phyloP scores from a whole-genome alignment of 1,284 basidiomycete species.

The Ustilago sp. region DNA sequence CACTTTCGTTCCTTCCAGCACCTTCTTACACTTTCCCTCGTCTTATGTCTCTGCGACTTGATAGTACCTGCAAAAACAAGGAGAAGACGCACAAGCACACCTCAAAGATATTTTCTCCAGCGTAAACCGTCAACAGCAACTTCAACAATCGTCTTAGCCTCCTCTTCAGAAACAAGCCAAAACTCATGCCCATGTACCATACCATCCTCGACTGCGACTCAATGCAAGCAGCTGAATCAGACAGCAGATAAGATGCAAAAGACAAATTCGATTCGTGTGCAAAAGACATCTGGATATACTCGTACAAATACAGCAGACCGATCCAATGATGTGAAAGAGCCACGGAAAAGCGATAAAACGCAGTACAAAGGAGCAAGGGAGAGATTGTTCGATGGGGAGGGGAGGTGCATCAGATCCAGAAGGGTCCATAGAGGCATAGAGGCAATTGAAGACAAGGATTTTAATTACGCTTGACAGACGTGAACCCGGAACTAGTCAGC shows the following conservation, averaged over 20 bases:
- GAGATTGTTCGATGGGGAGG: background rate
- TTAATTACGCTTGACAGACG: conserved; percentile 17
- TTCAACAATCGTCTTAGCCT: conserved; percentile 2
- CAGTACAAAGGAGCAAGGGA: background rate
- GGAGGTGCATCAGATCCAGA: background rate
- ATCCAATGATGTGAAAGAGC: background rate
- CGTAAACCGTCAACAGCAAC: conserved; percentile 41
- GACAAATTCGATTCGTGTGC: background rate
- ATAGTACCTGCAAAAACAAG: conserved; percentile 52
- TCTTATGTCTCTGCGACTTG: conserved; percentile 15
- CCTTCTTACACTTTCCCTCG: conserved; percentile 20
- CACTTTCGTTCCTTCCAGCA: background rate
- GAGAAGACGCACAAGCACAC: conserved; percentile 46
- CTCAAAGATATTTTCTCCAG: conserved; percentile 52
- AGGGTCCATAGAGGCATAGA: background rate
- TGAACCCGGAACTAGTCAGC: conserved; percentile 5
- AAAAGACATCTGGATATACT: conserved; percentile 1
- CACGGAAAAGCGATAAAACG: background rate
- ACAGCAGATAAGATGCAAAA: background rate
- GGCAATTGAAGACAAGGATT: background rate
- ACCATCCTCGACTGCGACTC: background rate
- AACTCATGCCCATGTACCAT: background rate
- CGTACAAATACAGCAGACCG: conserved; percentile 11
- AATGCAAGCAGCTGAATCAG: background rate
- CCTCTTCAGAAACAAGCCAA: background rate